Evolutionary conservation across 805 yeast genomes (phyloP).

Genomic region (Torulaspora maleeae): DNA sequence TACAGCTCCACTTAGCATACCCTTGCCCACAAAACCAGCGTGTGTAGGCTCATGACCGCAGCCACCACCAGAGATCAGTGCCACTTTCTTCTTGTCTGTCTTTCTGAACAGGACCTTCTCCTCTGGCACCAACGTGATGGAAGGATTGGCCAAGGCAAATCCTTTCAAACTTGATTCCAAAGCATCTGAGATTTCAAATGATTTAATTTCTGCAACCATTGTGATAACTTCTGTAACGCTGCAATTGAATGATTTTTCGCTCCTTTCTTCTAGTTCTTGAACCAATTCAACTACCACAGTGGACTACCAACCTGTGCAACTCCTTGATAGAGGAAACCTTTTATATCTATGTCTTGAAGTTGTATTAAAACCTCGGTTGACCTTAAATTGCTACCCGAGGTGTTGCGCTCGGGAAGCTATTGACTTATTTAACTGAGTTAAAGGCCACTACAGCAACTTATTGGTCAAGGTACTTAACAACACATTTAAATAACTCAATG

Average conservation of each 20-base stretch:
- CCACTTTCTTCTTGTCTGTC: slow-evolving; percentile 48
- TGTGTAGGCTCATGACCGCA: slow-evolving; percentile 95
- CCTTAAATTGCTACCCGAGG: slow-evolving; percentile 1
- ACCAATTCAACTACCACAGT: background rate
- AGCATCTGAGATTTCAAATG: slow-evolving; percentile 40
- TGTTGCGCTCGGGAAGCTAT: slow-evolving; percentile 2
- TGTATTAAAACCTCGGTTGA: slow-evolving; percentile 2
- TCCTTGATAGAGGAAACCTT: background rate
- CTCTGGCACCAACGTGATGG: slow-evolving; percentile 35
- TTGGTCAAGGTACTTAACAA: background rate
- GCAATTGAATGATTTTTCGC: background rate
- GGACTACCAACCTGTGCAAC: background rate
- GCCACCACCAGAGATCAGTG: slow-evolving; percentile 87
- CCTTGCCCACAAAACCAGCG: slow-evolving; percentile 85
- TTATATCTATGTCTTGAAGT: background rate
- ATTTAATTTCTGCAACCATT: slow-evolving; percentile 28
- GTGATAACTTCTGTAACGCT: background rate
- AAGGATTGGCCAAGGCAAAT: slow-evolving; percentile 37
- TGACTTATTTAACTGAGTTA: background rate
- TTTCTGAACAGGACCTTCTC: slow-evolving; percentile 39
- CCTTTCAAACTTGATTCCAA: slow-evolving; percentile 39
- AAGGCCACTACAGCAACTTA: no score
- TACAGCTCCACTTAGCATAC: slow-evolving; percentile 80
- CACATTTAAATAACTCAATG: background rate
- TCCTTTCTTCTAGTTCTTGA: background rate